Base-by-base conservation (phyloP, 2,329 filamentous ascomycete genomes). In the Coniochaeta sp. region DNA sequence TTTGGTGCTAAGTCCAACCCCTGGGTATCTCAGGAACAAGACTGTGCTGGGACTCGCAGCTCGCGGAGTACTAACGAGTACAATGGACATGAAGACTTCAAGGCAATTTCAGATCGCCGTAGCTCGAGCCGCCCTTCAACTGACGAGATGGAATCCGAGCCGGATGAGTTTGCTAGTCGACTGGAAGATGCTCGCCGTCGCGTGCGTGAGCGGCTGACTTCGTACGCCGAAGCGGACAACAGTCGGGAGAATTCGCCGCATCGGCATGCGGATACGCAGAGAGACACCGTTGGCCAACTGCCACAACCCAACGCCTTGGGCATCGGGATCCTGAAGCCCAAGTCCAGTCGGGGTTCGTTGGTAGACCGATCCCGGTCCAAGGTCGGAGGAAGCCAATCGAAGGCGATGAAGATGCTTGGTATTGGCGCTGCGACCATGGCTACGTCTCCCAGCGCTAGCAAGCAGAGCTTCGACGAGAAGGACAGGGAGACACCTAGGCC, bases 151-250 rank as follows among this genome's bases (percentile, higher is more conserved):
- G 55, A 76, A 45, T 71, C 74, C 26, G 82, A 85, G 50, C 76
- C 78, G 4, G 82, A 89, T 50, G 87, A 89, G 26, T 91, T 91
- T 61, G 83, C 85, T 16, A 82, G 77, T 50, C 85, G 90, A 60
- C 76, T 91, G 33, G 87, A 86, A 2, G 79, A 84, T 56, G 81
- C 87, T 14, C 82, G 86, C 51, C 80, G 81, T 27, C 79, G 85
- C 1, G 85, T 91, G 7, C 83, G 88, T 49, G 86, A 91, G 65
- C 85, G 82, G 57, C 71, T 91, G 42, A 87, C 82, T 7, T 85
- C 80, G 0, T 86, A 84, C 56, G 82, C 81, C 0, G 85, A 87
- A 58, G 76, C 77, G 3, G 83, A 89, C 32, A 74, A 68, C 55
- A 73, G 74, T 42, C 68, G 63, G 35, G 58, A 69, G 46, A 73